Base-by-base conservation (phyloP, 2,329 filamentous ascomycete genomes). In the Colletotrichum eleusines region DNA sequence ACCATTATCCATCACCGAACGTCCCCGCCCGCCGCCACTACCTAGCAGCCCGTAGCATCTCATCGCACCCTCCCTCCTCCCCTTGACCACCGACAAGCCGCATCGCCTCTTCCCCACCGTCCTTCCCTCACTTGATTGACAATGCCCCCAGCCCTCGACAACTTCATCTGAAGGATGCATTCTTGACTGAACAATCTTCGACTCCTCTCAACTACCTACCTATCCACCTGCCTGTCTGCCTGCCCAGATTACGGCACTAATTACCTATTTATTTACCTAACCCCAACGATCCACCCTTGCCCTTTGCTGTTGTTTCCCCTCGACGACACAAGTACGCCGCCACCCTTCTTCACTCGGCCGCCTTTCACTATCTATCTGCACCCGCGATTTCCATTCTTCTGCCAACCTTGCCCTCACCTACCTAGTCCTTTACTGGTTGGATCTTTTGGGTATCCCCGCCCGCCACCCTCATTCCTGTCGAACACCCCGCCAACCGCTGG, bases 111-210 rank as follows among this genome's bases (percentile, higher is more conserved):
- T 18, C 26, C 28, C 7, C 12, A 31, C 38, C 57, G 16, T 28
- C n/a, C 14, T 12, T n/a, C 58, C 50, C 33, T 28, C 38, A 31
- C 11, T 35, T 16, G 46, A 69, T 35, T 16, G 46, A 69, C 69
- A 69, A 71, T 71, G 69, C 58, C 50, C 35, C 35, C 59, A 63
- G 23, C 58, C 42, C 9, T 16, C 40, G 28, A 28, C 64, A 23
- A 57, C 46, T 18, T 63, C 53, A 54, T 54, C 59, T 71, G 58
- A 71, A 69, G 65, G 64, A 69, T 71, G 69, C 65, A 58, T 69
- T 71, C 64, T 71, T 69, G 69, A 71, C 53, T 71, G 23, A 38
- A 55, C 65, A 26, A 46, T 48, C 48, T 53, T 35, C 44, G 18
- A 31, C 38, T 18, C 33, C 57, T n/a, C 68, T 38, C 46, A 31